Evolutionary conservation across 495 filamentous ascomycete species (phyloP), one percentile per base, ranked within the genome.

Genomic region (Lindgomyces ingoldianus): DNA sequence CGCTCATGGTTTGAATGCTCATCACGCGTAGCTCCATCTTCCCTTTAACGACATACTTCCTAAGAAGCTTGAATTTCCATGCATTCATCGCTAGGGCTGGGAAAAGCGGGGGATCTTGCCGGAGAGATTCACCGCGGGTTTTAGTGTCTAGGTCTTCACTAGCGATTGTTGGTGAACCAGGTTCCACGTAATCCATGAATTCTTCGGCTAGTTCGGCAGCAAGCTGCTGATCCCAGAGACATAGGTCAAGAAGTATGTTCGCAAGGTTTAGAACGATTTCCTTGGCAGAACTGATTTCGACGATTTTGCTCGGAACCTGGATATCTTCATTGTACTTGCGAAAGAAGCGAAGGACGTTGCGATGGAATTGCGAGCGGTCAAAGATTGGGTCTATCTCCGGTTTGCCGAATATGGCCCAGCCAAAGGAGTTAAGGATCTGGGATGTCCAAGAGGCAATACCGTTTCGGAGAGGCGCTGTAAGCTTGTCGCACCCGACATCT

Each of bases 11-110:
- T 30, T 84, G 82, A 21, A 91, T 84, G 27, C 89, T 89, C 60
- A 84, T 76, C 11, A 93, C 89, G 47, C 92, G 84, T 26, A 95
- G 81, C 70, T 96, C 91, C 91, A 97, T 96, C 59, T 90, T 87
- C n/a, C 90, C 85, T 14, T 88, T 90, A 72, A 82, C 81, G 57
- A 95, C 87, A 67, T 90, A 83, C 70, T 84, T 91, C 72, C 82
- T 84, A 46, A 89, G 78, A 8, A 85, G 75, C 29, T 75, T 78
- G 73, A 95, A 88, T 63, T 85, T 89, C 90, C 90, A 95, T 10
- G 83, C 82, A 52, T 80, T 74, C 1, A 79, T 72, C 12, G 91
- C 77, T 2, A 90, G 72, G 18, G 57, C 61, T 14, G 76, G 64
- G 18, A 70, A 45, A 27, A 65, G 22, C 0, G 44, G 30, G 3